Conservation (phyloP, 441 rosid genomes). For the Croton setiger region DNA sequence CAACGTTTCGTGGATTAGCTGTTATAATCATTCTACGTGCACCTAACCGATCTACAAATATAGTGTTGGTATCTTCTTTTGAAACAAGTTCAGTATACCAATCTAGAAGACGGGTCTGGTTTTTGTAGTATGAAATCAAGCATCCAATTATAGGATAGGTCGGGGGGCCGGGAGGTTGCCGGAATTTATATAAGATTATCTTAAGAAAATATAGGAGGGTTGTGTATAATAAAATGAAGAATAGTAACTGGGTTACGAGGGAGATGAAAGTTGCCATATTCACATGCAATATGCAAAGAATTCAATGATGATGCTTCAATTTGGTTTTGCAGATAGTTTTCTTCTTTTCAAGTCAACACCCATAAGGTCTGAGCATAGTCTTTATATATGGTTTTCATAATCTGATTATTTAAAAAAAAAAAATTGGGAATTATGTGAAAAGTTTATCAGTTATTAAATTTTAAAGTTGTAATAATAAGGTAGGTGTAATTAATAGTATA, state of each 20-base stretch:
- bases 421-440: too few species aligned
- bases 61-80: conserved; percentile 49
- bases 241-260: conserved; percentile 23
- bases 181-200: conserved; percentile 19
- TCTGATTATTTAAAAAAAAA: too few species aligned
- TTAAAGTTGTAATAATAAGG: too few species aligned
- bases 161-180: conserved; percentile 38
- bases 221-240: conserved; percentile 20
- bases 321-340: not conserved
- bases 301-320: not conserved
- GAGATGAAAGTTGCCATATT: conserved; percentile 27
- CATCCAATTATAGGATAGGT: conserved; percentile 73
- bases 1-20: conserved; percentile 34
- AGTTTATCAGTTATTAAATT: too few species aligned
- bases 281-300: conserved; percentile 23
- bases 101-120: conserved; percentile 61
- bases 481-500: too few species aligned
- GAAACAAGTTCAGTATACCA: conserved; percentile 77
- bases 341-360: too few species aligned
- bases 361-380: too few species aligned
- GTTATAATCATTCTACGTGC: conserved; percentile 51
- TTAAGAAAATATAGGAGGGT: conserved; percentile 22
- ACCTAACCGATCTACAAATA: conserved; percentile 55
- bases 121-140: conserved; percentile 57
- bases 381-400: too few species aligned